A percentile compares a stretch with the other conserved stretches of the same genome.
phyloP scores from a whole-genome alignment of 306 rosid genomes.

The Cucurbita moschata region DNA sequence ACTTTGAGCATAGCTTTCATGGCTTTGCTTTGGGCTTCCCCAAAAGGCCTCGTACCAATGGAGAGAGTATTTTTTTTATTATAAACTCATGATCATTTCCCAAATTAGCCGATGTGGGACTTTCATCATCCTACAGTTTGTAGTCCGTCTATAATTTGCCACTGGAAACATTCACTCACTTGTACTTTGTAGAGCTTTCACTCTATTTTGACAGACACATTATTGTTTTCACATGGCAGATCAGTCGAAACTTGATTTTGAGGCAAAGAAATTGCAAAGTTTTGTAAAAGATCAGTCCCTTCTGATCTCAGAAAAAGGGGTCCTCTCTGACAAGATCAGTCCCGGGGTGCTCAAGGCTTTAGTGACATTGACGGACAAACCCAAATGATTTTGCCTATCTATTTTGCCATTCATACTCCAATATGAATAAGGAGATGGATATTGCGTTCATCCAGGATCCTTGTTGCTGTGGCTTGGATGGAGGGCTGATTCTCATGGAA shows the following conservation, averaged over 20 bases:
- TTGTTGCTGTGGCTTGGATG: background rate
- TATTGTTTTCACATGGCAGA: slow-evolving; percentile 26
- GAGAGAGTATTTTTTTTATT: too few species aligned
- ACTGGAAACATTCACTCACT: background rate
- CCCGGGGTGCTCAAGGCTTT: slow-evolving; percentile 62
- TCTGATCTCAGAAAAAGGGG: slow-evolving; percentile 67
- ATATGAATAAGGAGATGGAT: background rate
- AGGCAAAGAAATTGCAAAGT: slow-evolving; percentile 61
- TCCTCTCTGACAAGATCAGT: slow-evolving; percentile 53
- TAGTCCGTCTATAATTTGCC: background rate
- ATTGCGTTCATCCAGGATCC: background rate
- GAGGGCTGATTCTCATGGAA: background rate
- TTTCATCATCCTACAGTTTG: too few species aligned
- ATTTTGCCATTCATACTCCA: background rate
- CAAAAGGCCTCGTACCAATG: too few species aligned
- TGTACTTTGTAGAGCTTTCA: background rate
- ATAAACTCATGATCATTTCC: too few species aligned
- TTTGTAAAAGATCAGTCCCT: slow-evolving; percentile 64
- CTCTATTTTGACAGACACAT: background rate
- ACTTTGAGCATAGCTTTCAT: too few species aligned
- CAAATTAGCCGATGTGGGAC: too few species aligned
- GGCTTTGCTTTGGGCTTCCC: too few species aligned
- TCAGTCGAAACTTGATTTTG: slow-evolving; percentile 61
- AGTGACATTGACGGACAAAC: slow-evolving; percentile 56
- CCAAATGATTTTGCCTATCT: slow-evolving; percentile 20